These are phyloP conservation scores for Helichrysum umbraculigerum DNA, from an alignment of 129 eudicot genomes.

Conservation along the genomic window DNA sequence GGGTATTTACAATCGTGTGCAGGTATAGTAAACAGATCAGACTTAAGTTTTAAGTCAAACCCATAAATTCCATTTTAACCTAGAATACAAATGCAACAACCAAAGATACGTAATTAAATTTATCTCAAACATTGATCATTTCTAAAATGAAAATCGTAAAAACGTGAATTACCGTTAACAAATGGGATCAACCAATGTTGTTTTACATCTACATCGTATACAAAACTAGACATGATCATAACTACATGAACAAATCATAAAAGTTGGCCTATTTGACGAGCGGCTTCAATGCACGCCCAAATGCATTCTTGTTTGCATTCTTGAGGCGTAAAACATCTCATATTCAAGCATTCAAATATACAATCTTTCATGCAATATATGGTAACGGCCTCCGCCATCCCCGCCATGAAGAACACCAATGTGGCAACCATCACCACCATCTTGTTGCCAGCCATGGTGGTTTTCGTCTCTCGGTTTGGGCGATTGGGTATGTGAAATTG, in stretches of 20 bases:
- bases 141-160: neutral
- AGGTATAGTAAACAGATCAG: too few species aligned
- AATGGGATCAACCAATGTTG: neutral
- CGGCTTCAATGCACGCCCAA: slow-evolving; percentile 24
- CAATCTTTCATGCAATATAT: slow-evolving; percentile 29
- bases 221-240: neutral
- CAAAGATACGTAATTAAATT: too few species aligned
- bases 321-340: slow-evolving; percentile 29
- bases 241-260: neutral
- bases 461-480: slow-evolving; percentile 8
- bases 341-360: slow-evolving; percentile 25
- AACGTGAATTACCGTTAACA: neutral
- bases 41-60: too few species aligned
- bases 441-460: slow-evolving; percentile 26
- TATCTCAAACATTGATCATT: neutral
- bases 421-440: slow-evolving; percentile 15
- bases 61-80: too few species aligned
- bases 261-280: slow-evolving; percentile 26
- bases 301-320: slow-evolving; percentile 38
- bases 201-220: neutral
- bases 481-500: slow-evolving; percentile 13
- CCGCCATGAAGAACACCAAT: slow-evolving; percentile 14
- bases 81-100: too few species aligned
- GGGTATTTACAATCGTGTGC: too few species aligned
- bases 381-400: slow-evolving; percentile 20